These are phyloP conservation scores for Colletotrichum sp. DNA, from an alignment of 2,329 filamentous ascomycete genomes.

Conservation along the genomic window DNA sequence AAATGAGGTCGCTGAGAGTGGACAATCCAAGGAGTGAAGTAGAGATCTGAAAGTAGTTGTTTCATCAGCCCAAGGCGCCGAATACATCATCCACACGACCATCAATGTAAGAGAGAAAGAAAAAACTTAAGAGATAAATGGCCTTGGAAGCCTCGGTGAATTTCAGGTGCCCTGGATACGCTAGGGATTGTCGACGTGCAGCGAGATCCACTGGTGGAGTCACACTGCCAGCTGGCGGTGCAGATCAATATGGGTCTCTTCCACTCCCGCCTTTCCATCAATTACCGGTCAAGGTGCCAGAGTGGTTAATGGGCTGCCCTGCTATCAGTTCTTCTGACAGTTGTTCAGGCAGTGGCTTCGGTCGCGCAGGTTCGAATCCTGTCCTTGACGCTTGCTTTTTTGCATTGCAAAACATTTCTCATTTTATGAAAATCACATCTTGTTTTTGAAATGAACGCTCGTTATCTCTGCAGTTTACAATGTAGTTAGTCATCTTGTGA, in stretches of 20 bases:
- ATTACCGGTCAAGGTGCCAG: not conserved
- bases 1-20: not conserved
- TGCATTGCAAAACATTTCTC: too few relatives aligned
- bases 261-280: not conserved
- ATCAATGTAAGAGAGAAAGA: accelerated
- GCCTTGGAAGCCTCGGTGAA: accelerated
- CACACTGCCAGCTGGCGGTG: not conserved
- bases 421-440: too few relatives aligned
- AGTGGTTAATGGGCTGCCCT: constrained; percentile 8
- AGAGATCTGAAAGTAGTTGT: accelerated
- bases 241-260: not conserved
- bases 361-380: constrained; percentile 6
- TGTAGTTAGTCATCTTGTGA: too few relatives aligned
- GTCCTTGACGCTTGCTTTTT: not conserved
- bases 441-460: too few relatives aligned
- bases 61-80: not conserved
- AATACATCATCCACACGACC: not conserved
- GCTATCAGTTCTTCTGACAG: not conserved
- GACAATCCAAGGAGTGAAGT: not conserved
- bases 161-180: not conserved
- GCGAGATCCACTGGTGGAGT: not conserved
- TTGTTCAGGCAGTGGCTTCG: not conserved
- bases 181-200: not conserved
- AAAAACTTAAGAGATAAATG: not conserved
- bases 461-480: too few relatives aligned